Percentiles rank a stretch among this genome's conserved stretches.
These are phyloP conservation scores for Trametopsis cervina DNA, from an alignment of 768 basidiomycete species.

Conservation along the genomic window DNA sequence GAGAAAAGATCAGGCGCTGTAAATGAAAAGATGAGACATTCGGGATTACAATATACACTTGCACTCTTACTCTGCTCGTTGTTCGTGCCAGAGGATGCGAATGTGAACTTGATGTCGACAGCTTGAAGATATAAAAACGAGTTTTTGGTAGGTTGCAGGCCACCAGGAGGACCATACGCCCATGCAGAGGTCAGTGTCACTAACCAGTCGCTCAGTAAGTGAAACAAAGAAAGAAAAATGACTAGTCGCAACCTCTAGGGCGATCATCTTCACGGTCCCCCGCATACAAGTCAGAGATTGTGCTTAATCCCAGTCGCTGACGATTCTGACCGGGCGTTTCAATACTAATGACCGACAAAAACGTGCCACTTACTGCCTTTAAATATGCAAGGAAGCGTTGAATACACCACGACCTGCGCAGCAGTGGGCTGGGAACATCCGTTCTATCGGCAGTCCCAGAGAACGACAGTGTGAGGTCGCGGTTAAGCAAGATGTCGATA, in stretches of 20 bases:
- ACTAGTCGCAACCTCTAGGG: slow-evolving; percentile 30
- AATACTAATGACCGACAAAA: background rate
- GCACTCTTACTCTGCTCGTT: background rate
- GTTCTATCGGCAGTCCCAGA: slow-evolving; percentile 45
- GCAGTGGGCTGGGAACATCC: slow-evolving; percentile 29
- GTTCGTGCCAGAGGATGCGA: background rate
- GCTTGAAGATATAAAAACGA: background rate
- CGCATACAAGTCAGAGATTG: slow-evolving; percentile 46
- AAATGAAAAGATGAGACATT: slow-evolving; percentile 2
- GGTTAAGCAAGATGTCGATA: slow-evolving; percentile 43
- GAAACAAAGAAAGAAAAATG: slow-evolving; percentile 4
- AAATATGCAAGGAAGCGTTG: slow-evolving; percentile 45
- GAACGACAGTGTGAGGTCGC: slow-evolving; percentile 45
- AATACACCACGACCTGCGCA: slow-evolving; percentile 44
- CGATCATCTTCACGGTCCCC: slow-evolving; percentile 37
- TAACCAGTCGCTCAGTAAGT: slow-evolving; percentile 5
- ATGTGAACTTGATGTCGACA: background rate
- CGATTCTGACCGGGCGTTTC: slow-evolving; percentile 43
- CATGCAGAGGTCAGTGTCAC: slow-evolving; percentile 1
- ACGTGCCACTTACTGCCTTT: slow-evolving; percentile 31
- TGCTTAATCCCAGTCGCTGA: slow-evolving; percentile 46
- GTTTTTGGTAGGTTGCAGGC: background rate
- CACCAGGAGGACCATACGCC: background rate
- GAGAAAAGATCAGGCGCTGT: slow-evolving; percentile 42
- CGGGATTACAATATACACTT: background rate